Conservation (phyloP, 1,284 basidiomycete genomes). For the Cutaneotrichosporon arboriforme region DNA sequence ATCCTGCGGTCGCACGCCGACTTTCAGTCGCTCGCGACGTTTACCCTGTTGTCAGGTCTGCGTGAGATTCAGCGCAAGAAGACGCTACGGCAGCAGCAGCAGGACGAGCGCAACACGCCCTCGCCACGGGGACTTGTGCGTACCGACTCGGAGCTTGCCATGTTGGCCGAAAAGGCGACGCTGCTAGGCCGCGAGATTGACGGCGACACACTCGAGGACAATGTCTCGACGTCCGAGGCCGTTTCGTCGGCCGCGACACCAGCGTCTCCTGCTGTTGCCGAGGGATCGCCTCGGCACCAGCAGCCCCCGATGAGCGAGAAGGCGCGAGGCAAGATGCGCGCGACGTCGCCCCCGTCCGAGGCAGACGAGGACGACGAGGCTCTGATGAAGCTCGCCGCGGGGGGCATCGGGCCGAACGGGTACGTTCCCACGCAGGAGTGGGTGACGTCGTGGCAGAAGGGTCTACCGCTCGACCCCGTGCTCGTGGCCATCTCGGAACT, state of each 20-base stretch:
- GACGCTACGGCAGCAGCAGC: constrained; percentile 51
- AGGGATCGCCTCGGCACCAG: background rate
- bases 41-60: constrained; percentile 74
- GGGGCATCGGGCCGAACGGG: constrained; percentile 72
- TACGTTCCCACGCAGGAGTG: constrained; percentile 92
- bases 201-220: constrained; percentile 21
- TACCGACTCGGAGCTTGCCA: constrained; percentile 40
- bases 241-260: background rate
- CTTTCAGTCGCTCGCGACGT: constrained; percentile 82
- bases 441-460: constrained; percentile 56
- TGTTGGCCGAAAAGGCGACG: constrained; percentile 44
- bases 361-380: constrained; percentile 55
- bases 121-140: constrained; percentile 15
- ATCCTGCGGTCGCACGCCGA: constrained; percentile 72
- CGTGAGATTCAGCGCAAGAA: constrained; percentile 74
- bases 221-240: background rate
- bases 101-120: constrained; percentile 11
- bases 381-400: constrained; percentile 59
- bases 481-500: constrained; percentile 79
- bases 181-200: constrained; percentile 33
- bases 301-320: constrained; percentile 64
- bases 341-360: constrained; percentile 17
- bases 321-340: constrained; percentile 77
- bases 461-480: constrained; percentile 69
- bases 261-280: background rate